Evolutionary conservation across 83 land plant genomes (phyloP), one percentile per base, ranked within the genome.

Genomic region (Diphasiastrum complanatum): DNA sequence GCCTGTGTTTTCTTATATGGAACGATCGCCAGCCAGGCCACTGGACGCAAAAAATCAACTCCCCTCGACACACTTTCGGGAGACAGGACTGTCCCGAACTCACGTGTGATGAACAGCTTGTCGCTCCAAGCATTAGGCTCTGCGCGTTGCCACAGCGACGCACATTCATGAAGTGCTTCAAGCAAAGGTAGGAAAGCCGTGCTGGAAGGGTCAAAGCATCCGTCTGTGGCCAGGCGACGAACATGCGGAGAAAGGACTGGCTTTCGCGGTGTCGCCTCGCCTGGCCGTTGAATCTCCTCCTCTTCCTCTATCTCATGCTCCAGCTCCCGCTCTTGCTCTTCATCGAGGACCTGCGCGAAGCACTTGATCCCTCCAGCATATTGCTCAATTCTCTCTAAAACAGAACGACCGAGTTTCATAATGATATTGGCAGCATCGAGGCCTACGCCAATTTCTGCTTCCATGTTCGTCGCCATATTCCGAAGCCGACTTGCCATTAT

Each of bases 251-350:
- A 24, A 60, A 60, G 32, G 2, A 10, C 3, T 25, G 63, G 63
- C 5, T 22, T 2, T 1, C n/a, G 63, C 33, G 63, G 49, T 28
- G 49, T 60, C 34, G 63, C 63, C 25, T 43, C 50, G 16, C 48
- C 48, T 2, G 47, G 63, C 32, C 63, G 23, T 24, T 60, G 28
- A 24, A 40, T 23, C 29, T 60, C 63, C 27, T 41, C 47, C 47
- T 60, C 63, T 25, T 60, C 63, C 47, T 60, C 63, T 48, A 60
- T 2, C 26, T 60, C 63, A 19, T 60, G 63, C 25, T 60, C 63
- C 27, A 60, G 0, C 14, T 60, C 63, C 11, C 63, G 49, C 30
- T 60, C 61, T 14, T 60, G 63, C 63, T 60, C 63, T 40, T 60
- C 63, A 26, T 60, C 63, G 2, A 60, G 50, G 22, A 60, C 63